Base-by-base conservation (phyloP, 2,329 filamentous ascomycete species). In the Aspergillus eucalypticola region DNA sequence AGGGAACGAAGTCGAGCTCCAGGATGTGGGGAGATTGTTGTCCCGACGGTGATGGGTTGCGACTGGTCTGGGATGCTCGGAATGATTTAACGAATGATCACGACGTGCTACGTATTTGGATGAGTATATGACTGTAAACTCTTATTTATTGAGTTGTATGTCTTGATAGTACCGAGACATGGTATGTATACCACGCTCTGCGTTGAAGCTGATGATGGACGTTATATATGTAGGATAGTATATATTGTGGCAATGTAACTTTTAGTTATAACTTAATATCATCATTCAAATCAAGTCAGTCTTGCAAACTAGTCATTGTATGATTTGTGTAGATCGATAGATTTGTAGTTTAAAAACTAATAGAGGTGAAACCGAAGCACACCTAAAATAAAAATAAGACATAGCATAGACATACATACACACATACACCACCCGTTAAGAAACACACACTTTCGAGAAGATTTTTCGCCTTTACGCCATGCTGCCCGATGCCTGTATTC, bases 21-120 rank as follows among this genome's bases (percentile, higher is more conserved):
- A 79, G 55, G 78, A 81, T 68, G 74, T 80, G 2, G 78, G 79
- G 1, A 78, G 79, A 1, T 66, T 81, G 4, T 66, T 81, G 19
- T 69, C 65, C 8, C 60, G 58, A 27, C 38, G 41, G 25, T 46
- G 48, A 56, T 55, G 32, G 8, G 60, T 27, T 27, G 25, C 25
- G 25, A 27, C 25, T 35, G 27, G 8, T 4, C 27, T 29, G 10
- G 39, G n/a, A 56, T 27, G 15, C 21, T 38, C 19, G 17, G 11
- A 35, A 35, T 35, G 32, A 35, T 35, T 13, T 13, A 8, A 32
- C 5, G 38, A 27, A 13, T 8, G 21, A 21, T 21, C 19, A 41
- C 17, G 51, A 39, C 10, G 19, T 17, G 13, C 25, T 27, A 17
- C 23, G 38, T 44, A 25, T 29, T 2, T 60, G 48, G 56, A 60